Conservation (phyloP, 768 basidiomycete genomes). For the Psilocybe sp. region DNA sequence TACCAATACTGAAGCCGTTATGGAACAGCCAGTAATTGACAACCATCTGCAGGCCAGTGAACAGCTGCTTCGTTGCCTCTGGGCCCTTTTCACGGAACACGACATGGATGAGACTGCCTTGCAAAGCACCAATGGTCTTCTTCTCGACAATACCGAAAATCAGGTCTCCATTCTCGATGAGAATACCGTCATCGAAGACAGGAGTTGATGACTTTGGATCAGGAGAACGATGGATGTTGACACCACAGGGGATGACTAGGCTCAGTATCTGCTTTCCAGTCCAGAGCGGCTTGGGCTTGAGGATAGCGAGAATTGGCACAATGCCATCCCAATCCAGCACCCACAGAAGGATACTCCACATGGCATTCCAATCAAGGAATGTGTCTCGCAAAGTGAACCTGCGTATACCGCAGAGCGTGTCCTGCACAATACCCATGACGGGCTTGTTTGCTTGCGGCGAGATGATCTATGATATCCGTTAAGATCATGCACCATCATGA, state of each 20-base stretch:
- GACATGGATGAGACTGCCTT: constrained; percentile 93
- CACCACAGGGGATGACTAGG: constrained; percentile 89
- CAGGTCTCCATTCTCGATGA: constrained; percentile 96
- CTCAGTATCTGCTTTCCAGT: constrained; percentile 96
- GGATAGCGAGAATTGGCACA: constrained; percentile 88
- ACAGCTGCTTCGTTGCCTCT: constrained; percentile 83
- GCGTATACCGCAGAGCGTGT: constrained; percentile 95
- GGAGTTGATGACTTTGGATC: constrained; percentile 80
- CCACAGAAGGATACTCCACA: constrained; percentile 98
- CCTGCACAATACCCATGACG: constrained; percentile 99
- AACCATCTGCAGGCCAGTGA: constrained; percentile 91
- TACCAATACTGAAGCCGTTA: constrained; percentile 98
- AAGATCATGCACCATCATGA: constrained; percentile 1
- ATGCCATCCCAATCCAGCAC: constrained; percentile 96
- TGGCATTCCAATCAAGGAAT: constrained; percentile 92
- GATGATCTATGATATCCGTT: constrained; percentile 65
- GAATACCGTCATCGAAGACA: constrained; percentile 88
- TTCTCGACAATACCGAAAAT: constrained; percentile 96
- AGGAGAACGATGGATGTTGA: constrained; percentile 84
- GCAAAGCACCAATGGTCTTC: constrained; percentile 96
- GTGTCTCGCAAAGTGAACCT: constrained; percentile 96
- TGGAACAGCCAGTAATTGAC: constrained; percentile 99
- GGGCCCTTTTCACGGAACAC: constrained; percentile 98
- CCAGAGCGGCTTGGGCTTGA: constrained; percentile 98
- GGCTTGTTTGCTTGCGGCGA: constrained; percentile 99